phyloP scores from a whole-genome alignment of 768 basidiomycete genomes.

The Auricularia sp. region DNA sequence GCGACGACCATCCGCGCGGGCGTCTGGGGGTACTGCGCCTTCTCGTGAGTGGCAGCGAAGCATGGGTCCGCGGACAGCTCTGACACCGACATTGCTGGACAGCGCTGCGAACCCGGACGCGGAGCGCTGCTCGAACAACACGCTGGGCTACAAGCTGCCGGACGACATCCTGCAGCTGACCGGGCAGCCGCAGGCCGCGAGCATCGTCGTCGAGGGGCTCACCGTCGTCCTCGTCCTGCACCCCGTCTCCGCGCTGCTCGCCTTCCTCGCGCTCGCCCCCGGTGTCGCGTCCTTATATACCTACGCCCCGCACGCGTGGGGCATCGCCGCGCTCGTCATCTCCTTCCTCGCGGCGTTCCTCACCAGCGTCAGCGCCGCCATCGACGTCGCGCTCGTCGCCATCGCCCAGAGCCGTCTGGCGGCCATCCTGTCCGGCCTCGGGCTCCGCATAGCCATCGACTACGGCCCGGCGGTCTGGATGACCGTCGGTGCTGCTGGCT shows the following conservation, averaged over 20 bases:
- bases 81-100: not conserved
- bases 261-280: slow-evolving; percentile 43
- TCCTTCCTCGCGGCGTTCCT: slow-evolving; percentile 48
- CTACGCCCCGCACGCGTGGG: not conserved
- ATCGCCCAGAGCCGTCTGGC: slow-evolving; percentile 37
- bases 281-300: slow-evolving; percentile 30
- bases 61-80: too few species aligned
- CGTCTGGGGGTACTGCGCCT: slow-evolving; percentile 76
- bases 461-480: not conserved
- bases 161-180: slow-evolving; percentile 31
- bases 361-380: slow-evolving; percentile 43
- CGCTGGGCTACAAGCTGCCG: slow-evolving; percentile 56
- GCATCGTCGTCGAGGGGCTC: slow-evolving; percentile 35
- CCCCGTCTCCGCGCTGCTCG: slow-evolving; percentile 50
- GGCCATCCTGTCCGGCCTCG: slow-evolving; percentile 12
- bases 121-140: slow-evolving; percentile 48
- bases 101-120: slow-evolving; percentile 26
- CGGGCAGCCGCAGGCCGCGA: slow-evolving; percentile 29
- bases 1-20: slow-evolving; percentile 62
- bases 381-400: slow-evolving; percentile 53
- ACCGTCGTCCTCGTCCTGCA: slow-evolving; percentile 55
- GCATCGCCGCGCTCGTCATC: slow-evolving; percentile 46
- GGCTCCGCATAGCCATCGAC: not conserved
- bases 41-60: slow-evolving; percentile 28
- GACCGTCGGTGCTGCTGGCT: not conserved